These are phyloP conservation scores for Anastatica hierochuntica DNA, from an alignment of 345 rosid genomes.

Conservation along the genomic window DNA sequence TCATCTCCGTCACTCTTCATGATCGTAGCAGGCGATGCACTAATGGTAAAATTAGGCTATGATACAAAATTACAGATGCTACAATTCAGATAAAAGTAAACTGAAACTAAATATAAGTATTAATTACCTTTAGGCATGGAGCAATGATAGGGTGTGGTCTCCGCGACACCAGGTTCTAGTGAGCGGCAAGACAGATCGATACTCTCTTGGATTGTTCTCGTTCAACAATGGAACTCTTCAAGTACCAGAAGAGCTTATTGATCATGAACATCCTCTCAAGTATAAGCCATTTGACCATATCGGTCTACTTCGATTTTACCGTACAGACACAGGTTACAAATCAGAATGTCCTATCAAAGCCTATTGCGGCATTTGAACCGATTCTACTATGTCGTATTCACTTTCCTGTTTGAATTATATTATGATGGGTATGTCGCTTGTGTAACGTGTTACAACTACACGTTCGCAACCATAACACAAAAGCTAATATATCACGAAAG, in stretches of 20 bases:
- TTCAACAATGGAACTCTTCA: constrained; percentile 19
- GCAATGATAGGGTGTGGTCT: constrained; percentile 30
- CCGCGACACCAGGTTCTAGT: constrained; percentile 32
- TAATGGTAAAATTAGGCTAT: constrained; percentile 27
- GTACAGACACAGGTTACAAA: constrained; percentile 14
- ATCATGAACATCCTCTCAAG: constrained; percentile 29
- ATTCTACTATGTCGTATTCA: constrained; percentile 16
- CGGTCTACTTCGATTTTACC: constrained; percentile 22
- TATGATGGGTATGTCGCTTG: no score
- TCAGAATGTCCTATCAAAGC: constrained; percentile 25
- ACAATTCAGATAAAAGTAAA: not conserved
- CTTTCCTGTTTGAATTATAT: no score
- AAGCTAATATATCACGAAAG: not conserved
- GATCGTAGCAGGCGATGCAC: constrained; percentile 48
- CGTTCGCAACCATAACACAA: no score
- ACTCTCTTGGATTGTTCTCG: constrained; percentile 31
- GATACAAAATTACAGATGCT: not conserved
- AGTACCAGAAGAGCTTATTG: constrained; percentile 27
- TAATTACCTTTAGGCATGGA: constrained; percentile 30
- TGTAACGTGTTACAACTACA: no score
- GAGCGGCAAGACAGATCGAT: constrained; percentile 26
- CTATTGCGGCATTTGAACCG: constrained; percentile 30
- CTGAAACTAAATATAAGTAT: not conserved
- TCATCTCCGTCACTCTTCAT: constrained; percentile 40
- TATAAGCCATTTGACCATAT: constrained; percentile 29